phyloP scores from a whole-genome alignment of 805 yeast species.

The Pichia rugopelliculosa region DNA sequence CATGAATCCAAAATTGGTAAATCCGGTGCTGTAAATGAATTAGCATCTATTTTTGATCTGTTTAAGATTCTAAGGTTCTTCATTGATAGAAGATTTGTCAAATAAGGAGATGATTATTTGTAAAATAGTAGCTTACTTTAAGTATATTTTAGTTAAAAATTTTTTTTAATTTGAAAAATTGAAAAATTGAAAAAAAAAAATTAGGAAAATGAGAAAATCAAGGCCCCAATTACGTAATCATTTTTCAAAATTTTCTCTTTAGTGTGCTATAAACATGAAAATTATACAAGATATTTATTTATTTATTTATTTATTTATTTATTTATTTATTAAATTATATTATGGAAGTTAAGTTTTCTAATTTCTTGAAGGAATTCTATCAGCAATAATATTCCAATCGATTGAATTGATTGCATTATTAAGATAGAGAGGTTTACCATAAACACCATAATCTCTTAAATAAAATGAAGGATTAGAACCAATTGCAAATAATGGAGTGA shows the following conservation, averaged over 20 bases:
- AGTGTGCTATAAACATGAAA: no score
- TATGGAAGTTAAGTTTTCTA: no score
- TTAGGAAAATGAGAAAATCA: background rate
- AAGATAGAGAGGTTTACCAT: slow-evolving; percentile 66
- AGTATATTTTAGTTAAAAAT: no score
- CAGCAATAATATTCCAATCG: slow-evolving; percentile 73
- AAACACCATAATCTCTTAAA: slow-evolving; percentile 69
- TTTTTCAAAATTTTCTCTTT: no score
- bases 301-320: no score
- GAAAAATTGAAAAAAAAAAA: no score
- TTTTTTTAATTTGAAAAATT: background rate
- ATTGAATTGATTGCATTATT: slow-evolving; percentile 69
- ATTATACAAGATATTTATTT: no score
- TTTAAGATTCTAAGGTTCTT: slow-evolving; percentile 35
- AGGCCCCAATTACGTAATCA: background rate
- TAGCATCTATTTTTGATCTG: slow-evolving; percentile 44
- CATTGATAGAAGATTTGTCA: slow-evolving; percentile 20
- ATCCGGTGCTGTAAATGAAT: slow-evolving; percentile 59
- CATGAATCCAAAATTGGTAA: slow-evolving; percentile 44
- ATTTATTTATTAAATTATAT: no score
- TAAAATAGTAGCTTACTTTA: no score
- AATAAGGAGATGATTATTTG: no score
- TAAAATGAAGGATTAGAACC: slow-evolving; percentile 69
- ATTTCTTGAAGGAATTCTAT: slow-evolving; percentile 28
- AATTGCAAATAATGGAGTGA: slow-evolving; percentile 58